A percentile compares a stretch with the other conserved stretches of the same genome.
Conservation (phyloP, 345 rosid genomes). For the Trapa bicornis region DNA sequence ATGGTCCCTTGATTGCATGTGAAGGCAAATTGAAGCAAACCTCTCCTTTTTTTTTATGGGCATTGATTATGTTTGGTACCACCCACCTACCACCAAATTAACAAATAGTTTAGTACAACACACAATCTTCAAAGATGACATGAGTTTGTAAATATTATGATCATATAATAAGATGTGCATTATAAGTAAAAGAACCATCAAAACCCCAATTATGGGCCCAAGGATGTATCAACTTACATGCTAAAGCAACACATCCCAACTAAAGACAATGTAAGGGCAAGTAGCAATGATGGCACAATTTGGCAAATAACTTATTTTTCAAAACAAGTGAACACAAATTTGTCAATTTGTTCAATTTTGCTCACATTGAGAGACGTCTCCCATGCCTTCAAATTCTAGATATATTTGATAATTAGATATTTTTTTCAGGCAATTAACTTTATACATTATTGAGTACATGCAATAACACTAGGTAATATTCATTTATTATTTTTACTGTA, state of each 20-base stretch:
- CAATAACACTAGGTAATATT: too few relatives aligned
- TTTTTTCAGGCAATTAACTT: too few relatives aligned
- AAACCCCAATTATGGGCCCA: not conserved
- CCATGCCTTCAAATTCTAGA: too few relatives aligned
- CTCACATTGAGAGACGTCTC: too few relatives aligned
- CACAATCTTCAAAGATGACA: too few relatives aligned
- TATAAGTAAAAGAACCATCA: not conserved
- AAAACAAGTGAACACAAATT: too few relatives aligned
- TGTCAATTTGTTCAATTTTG: too few relatives aligned
- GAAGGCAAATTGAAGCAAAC: slow-evolving; percentile 11
- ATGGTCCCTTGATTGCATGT: slow-evolving; percentile 23
- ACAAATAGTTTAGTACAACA: too few relatives aligned
- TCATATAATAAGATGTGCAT: not conserved
- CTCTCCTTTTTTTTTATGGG: slow-evolving; percentile 2
- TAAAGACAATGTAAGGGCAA: slow-evolving; percentile 1
- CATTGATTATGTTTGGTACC: slow-evolving; percentile 13
- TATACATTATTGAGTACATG: too few relatives aligned
- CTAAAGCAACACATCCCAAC: slow-evolving; percentile 18
- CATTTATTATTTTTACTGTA: too few relatives aligned
- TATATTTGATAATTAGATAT: too few relatives aligned
- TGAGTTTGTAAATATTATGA: not conserved
- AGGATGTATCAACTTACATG: not conserved
- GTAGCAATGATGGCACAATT: not conserved
- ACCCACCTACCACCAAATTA: slow-evolving; percentile 10
- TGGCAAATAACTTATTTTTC: too few relatives aligned